Evolutionary conservation across 805 yeast genomes (phyloP), one percentile per base, ranked within the genome.

Genomic region (Ogataea ramenticola): DNA sequence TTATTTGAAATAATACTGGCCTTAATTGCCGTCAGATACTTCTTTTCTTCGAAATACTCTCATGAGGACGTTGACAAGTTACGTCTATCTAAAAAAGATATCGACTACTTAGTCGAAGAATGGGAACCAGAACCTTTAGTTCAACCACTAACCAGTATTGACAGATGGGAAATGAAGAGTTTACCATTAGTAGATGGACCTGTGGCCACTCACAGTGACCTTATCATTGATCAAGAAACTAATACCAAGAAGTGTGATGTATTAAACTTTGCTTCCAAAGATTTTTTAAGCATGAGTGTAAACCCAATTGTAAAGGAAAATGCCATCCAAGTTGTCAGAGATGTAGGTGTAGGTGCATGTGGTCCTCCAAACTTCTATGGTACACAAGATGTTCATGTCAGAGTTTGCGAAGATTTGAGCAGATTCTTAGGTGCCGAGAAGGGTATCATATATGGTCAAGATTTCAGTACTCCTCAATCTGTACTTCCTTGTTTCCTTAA

Each of bases 291-390:
- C 53, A 66, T 88, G 58, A 75, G 82, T 41, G 63, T 64, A 30
- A 65, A 75, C 52, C 62, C 64, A 19, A 59, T 49, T 15, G 69
- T 88, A 34, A 67, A 68, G 42, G 61, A 69, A 19, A 74, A 70
- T 12, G 88, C 89, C 4, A 72, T 76, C 42, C 60, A 68, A 27
- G 71, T 79, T 20, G 79, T 93, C 48, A 69, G 70, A 39, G 70
- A 71, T 46, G 79, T 84, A 46, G 99, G 99, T 60, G 97, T 93
- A 42, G 99, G 99, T 50, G 91, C 97, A 1, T 93, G 99, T 70
- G 96, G 98, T 35, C 98, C 99, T 5, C 95, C 97, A 36, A 95
- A 96, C 45, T 93, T 93, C 57, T 93, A 90, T 62, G 99, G 99
- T 48, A 85, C 89, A 47, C 96, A 89, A 64, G 96, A 89, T 59